Conservation (phyloP, 306 rosid genomes). For the Oxytropis ochrocephala region DNA sequence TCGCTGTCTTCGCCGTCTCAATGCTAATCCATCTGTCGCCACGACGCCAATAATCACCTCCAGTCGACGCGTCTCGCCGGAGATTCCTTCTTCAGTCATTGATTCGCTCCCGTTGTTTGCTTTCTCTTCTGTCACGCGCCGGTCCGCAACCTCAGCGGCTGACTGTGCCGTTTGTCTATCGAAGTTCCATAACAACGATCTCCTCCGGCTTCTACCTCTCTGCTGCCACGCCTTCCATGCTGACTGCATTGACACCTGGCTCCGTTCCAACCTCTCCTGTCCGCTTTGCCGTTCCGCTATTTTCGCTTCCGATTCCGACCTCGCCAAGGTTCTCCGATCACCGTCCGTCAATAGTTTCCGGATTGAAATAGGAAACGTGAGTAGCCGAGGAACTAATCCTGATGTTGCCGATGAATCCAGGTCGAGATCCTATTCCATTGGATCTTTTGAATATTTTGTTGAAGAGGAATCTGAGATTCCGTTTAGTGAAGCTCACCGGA, state of each 20-base stretch:
- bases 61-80: conserved; percentile 47
- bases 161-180: conserved; percentile 83
- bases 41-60: conserved; percentile 14
- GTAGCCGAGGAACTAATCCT: no score
- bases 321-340: no score
- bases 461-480: conserved; percentile 64
- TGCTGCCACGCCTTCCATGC: no score
- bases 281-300: no score
- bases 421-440: conserved; percentile 69
- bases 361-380: no score
- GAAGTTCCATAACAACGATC: conserved; percentile 52
- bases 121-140: conserved; percentile 49
- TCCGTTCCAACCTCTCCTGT: no score
- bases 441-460: conserved; percentile 69
- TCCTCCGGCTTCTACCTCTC: no score
- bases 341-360: no score
- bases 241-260: no score
- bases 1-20: conserved; percentile 49
- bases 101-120: conserved; percentile 56
- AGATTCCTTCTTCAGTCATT: conserved; percentile 9
- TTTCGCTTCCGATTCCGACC: no score
- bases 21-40: neutral
- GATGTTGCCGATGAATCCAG: neutral
- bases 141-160: conserved; percentile 26
- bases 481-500: conserved; percentile 36